phyloP scores from a whole-genome alignment of 1,284 basidiomycete species.

The Austroboletus niveus region DNA sequence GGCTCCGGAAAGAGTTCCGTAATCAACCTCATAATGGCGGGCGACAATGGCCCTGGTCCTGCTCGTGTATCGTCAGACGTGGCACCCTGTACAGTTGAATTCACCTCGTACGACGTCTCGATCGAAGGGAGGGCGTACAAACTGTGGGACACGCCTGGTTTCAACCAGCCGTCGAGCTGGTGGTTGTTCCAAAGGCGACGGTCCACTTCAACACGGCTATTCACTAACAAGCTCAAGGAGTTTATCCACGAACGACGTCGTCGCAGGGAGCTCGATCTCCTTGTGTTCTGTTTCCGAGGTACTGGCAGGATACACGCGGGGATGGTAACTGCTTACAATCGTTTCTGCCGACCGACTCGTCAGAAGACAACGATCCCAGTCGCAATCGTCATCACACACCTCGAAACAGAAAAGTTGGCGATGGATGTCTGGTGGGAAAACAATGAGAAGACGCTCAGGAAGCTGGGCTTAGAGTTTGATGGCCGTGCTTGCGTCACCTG shows the following conservation, averaged over 20 bases:
- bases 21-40: slow-evolving; percentile 25
- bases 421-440: slow-evolving; percentile 35
- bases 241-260: slow-evolving; percentile 17
- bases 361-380: slow-evolving; percentile 22
- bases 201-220: too few species aligned
- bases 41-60: not conserved
- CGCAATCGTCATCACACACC: slow-evolving; percentile 26
- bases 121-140: slow-evolving; percentile 12
- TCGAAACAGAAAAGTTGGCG: slow-evolving; percentile 22
- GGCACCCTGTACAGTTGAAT: slow-evolving; percentile 17
- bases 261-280: slow-evolving; percentile 17
- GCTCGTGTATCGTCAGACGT: slow-evolving; percentile 13
- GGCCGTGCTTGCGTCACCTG: slow-evolving; percentile 28
- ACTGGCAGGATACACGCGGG: slow-evolving; percentile 10
- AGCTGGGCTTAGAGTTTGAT: slow-evolving; percentile 21
- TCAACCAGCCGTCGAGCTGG: slow-evolving; percentile 15
- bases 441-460: slow-evolving; percentile 18
- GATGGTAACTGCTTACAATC: slow-evolving; percentile 15
- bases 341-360: slow-evolving; percentile 17
- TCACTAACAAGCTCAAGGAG: slow-evolving; percentile 2
- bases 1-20: slow-evolving; percentile 28
- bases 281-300: slow-evolving; percentile 19
- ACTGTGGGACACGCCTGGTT: slow-evolving; percentile 31
- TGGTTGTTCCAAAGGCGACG: slow-evolving; percentile 6
- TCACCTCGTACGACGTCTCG: slow-evolving; percentile 14